phyloP scores from a whole-genome alignment of 2,329 filamentous ascomycete species.

The Cordyceps pruinosa region DNA sequence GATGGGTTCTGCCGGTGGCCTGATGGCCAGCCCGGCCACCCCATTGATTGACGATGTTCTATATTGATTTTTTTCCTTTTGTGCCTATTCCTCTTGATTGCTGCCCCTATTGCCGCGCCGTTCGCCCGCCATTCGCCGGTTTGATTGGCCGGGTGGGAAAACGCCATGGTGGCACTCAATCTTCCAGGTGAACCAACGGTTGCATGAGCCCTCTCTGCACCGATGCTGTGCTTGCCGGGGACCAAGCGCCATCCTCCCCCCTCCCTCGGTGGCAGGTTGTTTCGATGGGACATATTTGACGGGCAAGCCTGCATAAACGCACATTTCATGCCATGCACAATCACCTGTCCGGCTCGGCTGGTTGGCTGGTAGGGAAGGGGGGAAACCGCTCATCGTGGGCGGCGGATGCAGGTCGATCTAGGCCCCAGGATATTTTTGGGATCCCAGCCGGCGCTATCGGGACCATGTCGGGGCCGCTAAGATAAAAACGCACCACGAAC shows the following conservation, averaged over 20 bases:
- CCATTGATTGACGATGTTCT: not conserved
- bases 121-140: not conserved
- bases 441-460: conserved; percentile 5
- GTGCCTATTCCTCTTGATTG: no score
- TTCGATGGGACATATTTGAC: conserved; percentile 5
- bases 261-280: not conserved
- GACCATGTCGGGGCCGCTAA: not conserved
- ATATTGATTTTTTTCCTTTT: not conserved
- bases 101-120: no score
- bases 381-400: not conserved
- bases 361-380: not conserved
- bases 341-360: no score
- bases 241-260: not conserved
- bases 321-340: conserved; percentile 8
- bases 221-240: not conserved
- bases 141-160: not conserved
- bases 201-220: not conserved
- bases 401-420: conserved; percentile 10
- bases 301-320: conserved; percentile 7
- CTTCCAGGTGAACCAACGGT: not conserved
- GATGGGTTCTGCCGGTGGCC: not conserved
- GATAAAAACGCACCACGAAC: not conserved
- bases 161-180: not conserved
- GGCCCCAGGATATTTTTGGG: conserved; percentile 3
- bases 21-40: not conserved